Evolutionary conservation across 2,329 filamentous ascomycete genomes (phyloP).

Genomic region (Epichloe bromicola): DNA sequence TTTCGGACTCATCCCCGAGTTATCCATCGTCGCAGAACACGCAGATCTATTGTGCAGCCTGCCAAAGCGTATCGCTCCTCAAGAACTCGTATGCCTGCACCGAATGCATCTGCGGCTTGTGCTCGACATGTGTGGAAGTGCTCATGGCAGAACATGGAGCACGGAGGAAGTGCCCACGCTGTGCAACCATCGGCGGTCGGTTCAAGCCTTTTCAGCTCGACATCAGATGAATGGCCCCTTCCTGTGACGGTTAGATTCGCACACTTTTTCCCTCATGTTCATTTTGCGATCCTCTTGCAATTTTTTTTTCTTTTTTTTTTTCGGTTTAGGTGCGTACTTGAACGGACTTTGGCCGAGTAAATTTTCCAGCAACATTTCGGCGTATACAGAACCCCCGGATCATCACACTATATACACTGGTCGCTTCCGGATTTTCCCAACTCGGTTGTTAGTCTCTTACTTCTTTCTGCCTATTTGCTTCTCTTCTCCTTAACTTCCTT

Average conservation of each 20-base stretch:
- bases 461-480: neutral
- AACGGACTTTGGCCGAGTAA: neutral
- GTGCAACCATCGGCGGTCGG: conserved; percentile 63
- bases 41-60: conserved; percentile 87
- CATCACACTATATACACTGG: neutral
- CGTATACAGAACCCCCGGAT: neutral
- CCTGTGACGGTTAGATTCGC: conserved; percentile 4
- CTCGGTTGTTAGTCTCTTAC: neutral
- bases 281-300: neutral
- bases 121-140: conserved; percentile 74
- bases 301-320: neutral
- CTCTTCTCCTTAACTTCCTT: neutral
- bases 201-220: conserved; percentile 82
- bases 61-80: conserved; percentile 62
- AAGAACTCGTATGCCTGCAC: conserved; percentile 87
- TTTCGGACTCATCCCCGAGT: conserved; percentile 58
- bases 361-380: neutral
- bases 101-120: conserved; percentile 90
- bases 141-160: conserved; percentile 65
- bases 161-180: conserved; percentile 64
- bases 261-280: neutral
- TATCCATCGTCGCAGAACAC: conserved; percentile 62
- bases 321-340: neutral
- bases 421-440: neutral
- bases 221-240: conserved; percentile 27